A percentile compares a stretch with the other conserved stretches of the same genome.
Evolutionary conservation across 495 filamentous ascomycete species (phyloP).

Genomic region (Daldinia loculata): DNA sequence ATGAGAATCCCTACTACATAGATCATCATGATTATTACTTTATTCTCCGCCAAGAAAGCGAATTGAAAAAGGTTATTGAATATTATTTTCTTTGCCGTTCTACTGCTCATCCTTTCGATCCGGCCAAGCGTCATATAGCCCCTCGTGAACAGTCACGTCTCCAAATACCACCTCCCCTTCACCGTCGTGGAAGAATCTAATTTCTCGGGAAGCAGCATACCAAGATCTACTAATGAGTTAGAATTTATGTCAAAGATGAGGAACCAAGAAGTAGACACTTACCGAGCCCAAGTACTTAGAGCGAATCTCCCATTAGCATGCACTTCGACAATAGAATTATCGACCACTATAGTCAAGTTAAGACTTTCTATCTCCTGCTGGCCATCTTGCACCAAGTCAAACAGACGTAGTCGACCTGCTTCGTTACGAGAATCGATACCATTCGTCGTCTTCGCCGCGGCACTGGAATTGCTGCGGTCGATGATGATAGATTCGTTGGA

Average conservation of each 20-base stretch:
- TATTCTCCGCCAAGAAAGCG: background rate
- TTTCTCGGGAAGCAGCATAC: conserved; percentile 36
- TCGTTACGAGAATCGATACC: conserved; percentile 38
- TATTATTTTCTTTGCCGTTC: background rate
- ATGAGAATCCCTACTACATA: background rate
- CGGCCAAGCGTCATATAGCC: conserved; percentile 38
- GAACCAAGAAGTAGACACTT: background rate
- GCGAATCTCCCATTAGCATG: conserved; percentile 54
- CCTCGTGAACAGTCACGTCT: conserved; percentile 36
- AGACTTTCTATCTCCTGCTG: conserved; percentile 39
- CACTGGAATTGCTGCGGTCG: conserved; percentile 42
- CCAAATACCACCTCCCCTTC: conserved; percentile 29
- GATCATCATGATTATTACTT: background rate
- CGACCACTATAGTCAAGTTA: conserved; percentile 51
- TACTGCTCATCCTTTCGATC: conserved; percentile 7
- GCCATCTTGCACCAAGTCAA: conserved; percentile 30
- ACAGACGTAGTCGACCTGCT: conserved; percentile 41
- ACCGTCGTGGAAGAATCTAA: conserved; percentile 39
- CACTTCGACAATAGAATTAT: conserved; percentile 53
- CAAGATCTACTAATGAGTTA: conserved; percentile 37
- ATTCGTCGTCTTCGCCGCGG: conserved; percentile 38
- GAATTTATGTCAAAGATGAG: background rate
- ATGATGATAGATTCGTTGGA: conserved; percentile 38
- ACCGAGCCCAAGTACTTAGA: conserved; percentile 45
- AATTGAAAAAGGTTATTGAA: background rate